Evolutionary conservation across 495 filamentous ascomycete species (phyloP).

Genomic region (Thermothielavioides terrestris): DNA sequence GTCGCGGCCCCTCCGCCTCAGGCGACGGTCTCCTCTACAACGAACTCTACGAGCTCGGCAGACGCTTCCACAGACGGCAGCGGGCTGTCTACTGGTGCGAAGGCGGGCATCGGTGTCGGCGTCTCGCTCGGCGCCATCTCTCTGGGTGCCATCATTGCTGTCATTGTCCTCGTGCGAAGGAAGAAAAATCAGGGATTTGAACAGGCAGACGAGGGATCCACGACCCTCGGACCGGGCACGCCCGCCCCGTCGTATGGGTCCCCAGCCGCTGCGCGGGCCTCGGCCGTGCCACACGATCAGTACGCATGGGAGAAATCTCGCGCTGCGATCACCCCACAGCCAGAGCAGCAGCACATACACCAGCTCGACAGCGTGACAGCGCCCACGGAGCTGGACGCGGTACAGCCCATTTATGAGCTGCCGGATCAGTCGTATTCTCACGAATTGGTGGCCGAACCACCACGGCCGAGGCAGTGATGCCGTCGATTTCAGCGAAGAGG

Average conservation of each 20-base stretch:
- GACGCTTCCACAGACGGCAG: background rate
- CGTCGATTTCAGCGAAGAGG: background rate
- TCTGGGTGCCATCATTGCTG: constrained; percentile 17
- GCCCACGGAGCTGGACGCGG: constrained; percentile 19
- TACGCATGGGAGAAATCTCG: constrained; percentile 16
- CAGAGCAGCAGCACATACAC: constrained; percentile 9
- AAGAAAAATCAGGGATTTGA: constrained; percentile 5
- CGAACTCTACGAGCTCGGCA: background rate
- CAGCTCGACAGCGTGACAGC: constrained; percentile 17
- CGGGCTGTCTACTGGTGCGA: constrained; percentile 28
- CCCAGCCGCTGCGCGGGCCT: background rate
- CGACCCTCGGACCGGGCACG: constrained; percentile 9
- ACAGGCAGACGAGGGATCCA: constrained; percentile 1
- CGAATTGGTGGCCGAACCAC: constrained; percentile 21
- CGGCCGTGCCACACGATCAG: constrained; percentile 9
- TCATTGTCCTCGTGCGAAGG: constrained; percentile 17
- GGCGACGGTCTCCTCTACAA: background rate
- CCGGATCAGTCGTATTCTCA: constrained; percentile 21
- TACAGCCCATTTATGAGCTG: constrained; percentile 25
- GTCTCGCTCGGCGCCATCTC: constrained; percentile 25
- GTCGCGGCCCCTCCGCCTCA: constrained; percentile 2
- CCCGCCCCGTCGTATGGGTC: constrained; percentile 15
- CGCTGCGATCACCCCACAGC: no score
- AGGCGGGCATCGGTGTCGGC: constrained; percentile 31
- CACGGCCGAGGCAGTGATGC: background rate